Percentiles rank a stretch among this genome's conserved stretches.
Conservation (phyloP, 371 early-diverging fungal genomes). For the Apophysomyces ossiformis region DNA sequence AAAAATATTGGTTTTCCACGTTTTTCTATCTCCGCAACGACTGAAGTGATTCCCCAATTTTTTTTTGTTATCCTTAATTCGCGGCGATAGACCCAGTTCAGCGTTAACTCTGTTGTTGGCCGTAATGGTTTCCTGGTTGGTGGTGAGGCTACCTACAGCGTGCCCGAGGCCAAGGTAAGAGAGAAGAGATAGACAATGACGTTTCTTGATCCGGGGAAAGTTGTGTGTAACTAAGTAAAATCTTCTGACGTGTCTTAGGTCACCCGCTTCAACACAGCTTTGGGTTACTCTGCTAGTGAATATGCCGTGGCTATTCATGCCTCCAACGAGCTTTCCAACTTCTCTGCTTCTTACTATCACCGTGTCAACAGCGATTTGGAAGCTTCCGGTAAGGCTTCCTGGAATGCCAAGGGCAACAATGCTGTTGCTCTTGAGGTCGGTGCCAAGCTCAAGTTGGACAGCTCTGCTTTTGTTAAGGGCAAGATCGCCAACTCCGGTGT, state of each 20-base stretch:
- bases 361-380: conserved; percentile 88
- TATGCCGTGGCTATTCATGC: conserved; percentile 90
- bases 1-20: not conserved
- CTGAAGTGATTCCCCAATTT: conserved; percentile 5
- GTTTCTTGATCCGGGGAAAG: not conserved
- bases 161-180: conserved; percentile 75
- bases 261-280: conserved; percentile 83
- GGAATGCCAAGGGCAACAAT: conserved; percentile 79
- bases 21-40: conserved; percentile 5
- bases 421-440: conserved; percentile 93
- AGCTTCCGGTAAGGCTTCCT: conserved; percentile 93
- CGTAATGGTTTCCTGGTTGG: conserved; percentile 89
- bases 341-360: conserved; percentile 96
- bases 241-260: conserved; percentile 42
- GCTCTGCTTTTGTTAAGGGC: conserved; percentile 91
- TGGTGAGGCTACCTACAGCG: conserved; percentile 93
- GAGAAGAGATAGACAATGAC: not conserved
- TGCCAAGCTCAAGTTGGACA: conserved; percentile 91
- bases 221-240: conserved; percentile 6
- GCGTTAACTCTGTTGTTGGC: conserved; percentile 60
- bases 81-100: conserved; percentile 44
- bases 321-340: conserved; percentile 69
- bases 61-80: conserved; percentile 1
- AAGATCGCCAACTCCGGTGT: conserved; percentile 95
- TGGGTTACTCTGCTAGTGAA: conserved; percentile 87